These are phyloP conservation scores for Diplodia seriata DNA, from an alignment of 2,329 filamentous ascomycete species.

Conservation along the genomic window DNA sequence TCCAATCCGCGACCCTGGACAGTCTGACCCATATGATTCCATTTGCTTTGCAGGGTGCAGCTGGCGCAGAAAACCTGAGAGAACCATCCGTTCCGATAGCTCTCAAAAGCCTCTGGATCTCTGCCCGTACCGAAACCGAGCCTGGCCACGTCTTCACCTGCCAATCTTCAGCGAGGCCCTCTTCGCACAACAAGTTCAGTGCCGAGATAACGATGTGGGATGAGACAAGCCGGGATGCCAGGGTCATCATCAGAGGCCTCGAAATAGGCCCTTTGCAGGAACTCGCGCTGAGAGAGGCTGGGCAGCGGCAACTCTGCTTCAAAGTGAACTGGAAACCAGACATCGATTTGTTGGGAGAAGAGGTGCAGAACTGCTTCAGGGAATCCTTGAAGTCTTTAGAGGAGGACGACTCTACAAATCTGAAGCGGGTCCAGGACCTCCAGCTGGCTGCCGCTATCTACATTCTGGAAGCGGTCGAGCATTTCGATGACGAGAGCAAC, in stretches of 20 bases:
- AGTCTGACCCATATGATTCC: slow-evolving; percentile 19
- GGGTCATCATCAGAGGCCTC: slow-evolving; percentile 21
- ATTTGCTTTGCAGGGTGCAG: slow-evolving; percentile 8
- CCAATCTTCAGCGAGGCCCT: background rate
- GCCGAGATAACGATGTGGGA: slow-evolving; percentile 19
- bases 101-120: slow-evolving; percentile 9
- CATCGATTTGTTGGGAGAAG: slow-evolving; percentile 25
- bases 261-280: slow-evolving; percentile 26
- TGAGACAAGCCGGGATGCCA: slow-evolving; percentile 20
- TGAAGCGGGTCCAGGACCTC: slow-evolving; percentile 23
- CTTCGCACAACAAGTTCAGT: background rate
- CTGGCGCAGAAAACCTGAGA: background rate
- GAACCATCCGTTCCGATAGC: slow-evolving; percentile 20
- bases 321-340: slow-evolving; percentile 31
- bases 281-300: slow-evolving; percentile 6
- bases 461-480: slow-evolving; percentile 14
- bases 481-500: slow-evolving; percentile 8
- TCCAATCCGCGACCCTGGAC: slow-evolving; percentile 28
- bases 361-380: slow-evolving; percentile 24
- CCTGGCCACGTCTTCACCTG: slow-evolving; percentile 8
- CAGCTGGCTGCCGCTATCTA: slow-evolving; percentile 19
- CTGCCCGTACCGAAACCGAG: background rate
- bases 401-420: background rate
- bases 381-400: background rate
- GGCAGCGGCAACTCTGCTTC: slow-evolving; percentile 28